phyloP scores from a whole-genome alignment of 1,284 basidiomycete genomes.

The Meripilus lineatus region DNA sequence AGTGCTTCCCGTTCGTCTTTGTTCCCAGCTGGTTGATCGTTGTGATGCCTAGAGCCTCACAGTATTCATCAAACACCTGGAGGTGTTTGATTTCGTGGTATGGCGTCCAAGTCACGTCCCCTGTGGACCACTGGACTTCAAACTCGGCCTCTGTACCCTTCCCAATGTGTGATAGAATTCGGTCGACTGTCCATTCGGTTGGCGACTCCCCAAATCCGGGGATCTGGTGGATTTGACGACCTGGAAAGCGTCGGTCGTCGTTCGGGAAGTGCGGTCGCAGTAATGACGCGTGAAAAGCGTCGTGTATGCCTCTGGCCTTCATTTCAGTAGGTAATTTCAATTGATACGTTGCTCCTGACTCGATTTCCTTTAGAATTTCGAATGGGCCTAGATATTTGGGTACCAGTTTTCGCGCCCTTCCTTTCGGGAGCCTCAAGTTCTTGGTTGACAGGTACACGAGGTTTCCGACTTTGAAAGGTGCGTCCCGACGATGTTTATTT shows the following conservation, averaged over 20 bases:
- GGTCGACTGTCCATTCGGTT: constrained; percentile 26
- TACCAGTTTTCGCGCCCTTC: constrained; percentile 22
- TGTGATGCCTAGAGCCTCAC: too few species aligned
- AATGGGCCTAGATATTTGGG: constrained; percentile 29
- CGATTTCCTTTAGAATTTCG: constrained; percentile 11
- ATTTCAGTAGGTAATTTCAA: constrained; percentile 20
- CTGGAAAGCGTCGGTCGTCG: constrained; percentile 19
- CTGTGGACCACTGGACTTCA: too few species aligned
- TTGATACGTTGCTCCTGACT: constrained; percentile 13
- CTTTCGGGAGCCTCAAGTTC: constrained; percentile 29
- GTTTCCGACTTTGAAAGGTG: constrained; percentile 17
- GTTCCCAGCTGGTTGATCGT: too few species aligned
- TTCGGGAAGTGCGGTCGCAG: too few species aligned
- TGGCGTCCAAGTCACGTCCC: constrained; percentile 29
- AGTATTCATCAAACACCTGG: too few species aligned
- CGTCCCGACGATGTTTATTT: too few species aligned
- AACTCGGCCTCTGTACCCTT: too few species aligned
- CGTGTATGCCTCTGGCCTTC: too few species aligned
- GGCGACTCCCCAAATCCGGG: neutral
- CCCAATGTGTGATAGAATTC: constrained; percentile 25
- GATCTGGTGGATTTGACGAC: constrained; percentile 1
- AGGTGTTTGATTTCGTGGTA: constrained; percentile 2
- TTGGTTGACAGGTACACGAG: too few species aligned
- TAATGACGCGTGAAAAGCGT: too few species aligned
- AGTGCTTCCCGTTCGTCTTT: too few species aligned